phyloP scores from a whole-genome alignment of 139 green algal genomes.

The Diplosphaera chodatii region DNA sequence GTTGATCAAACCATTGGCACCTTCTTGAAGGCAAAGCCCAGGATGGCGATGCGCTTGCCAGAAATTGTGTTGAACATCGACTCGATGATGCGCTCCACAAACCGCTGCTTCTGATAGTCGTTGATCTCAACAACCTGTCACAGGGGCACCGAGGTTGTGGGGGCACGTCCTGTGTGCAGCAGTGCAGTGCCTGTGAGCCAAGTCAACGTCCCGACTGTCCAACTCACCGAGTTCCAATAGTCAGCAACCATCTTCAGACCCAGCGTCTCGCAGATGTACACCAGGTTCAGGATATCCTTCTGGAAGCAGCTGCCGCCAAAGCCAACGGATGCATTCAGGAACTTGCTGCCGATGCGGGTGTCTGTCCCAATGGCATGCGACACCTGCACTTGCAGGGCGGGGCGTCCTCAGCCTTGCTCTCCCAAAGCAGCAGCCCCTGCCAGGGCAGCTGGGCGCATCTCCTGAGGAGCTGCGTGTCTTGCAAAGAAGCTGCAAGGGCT shows the following conservation, averaged over 20 bases:
- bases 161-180: no score
- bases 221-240: conserved; percentile 86
- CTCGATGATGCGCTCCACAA: conserved; percentile 90
- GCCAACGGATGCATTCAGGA: conserved; percentile 93
- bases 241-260: conserved; percentile 90
- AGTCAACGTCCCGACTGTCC: no score
- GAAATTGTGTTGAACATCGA: conserved; percentile 99
- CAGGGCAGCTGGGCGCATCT: no score
- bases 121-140: conserved; percentile 93
- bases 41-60: conserved; percentile 90
- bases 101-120: conserved; percentile 98
- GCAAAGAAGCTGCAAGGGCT: no score
- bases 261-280: conserved; percentile 93
- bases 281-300: conserved; percentile 98
- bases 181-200: no score
- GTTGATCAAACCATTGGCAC: no score
- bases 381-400: no score
- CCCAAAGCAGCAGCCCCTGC: no score
- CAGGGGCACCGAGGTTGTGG: no score
- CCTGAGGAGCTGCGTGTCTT: no score
- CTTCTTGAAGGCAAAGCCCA: conserved; percentile 99
- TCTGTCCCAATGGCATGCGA: conserved; percentile 89
- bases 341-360: conserved; percentile 93
- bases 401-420: no score
- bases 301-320: conserved; percentile 99